Evolutionary conservation across 305 asterid species (phyloP), one percentile per base, ranked within the genome.

Genomic region (Solanum hybrid): DNA sequence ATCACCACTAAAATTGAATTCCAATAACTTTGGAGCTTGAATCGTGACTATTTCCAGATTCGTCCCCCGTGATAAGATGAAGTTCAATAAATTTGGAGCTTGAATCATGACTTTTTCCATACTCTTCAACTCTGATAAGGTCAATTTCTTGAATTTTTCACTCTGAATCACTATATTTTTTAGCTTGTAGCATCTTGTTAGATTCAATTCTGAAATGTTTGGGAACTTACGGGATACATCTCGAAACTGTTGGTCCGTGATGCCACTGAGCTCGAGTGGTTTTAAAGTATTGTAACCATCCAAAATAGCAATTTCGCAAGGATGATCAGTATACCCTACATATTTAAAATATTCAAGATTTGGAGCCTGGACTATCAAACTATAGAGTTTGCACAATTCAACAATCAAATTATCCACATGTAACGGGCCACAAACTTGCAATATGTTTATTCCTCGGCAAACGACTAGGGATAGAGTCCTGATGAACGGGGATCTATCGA

Each of bases 371-470:
- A 2, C 64, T 2, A 15, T 51, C 64, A 15, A 0, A 14, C 64
- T 51, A 15, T 2, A 0, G 8, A 45, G 0, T 45, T 5, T 42
- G 19, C 64, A 14, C 0, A 2, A 45, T 1, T 0, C 17, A 14
- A 34, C 35, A 14, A 6, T 51, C 64, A 51, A 15, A 51, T 51
- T 5, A 22, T 51, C 9, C 4, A 51, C 0, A 51, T 51, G 64
- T 51, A 14, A 3, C 0, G 0, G 3, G 64, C n/a, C 22, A 51
- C 0, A 51, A 5, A 51, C 8, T 2, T 51, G 3, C 1, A 6
- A 51, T 51, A 5, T 51, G 8, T 2, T 14, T 51, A 51, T 15
- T 2, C 9, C 1, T 2, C 0, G 9, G 4, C 4, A 51, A 51
- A 2, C 3, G 3, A 14, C 3, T 1, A 51, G 22, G 4, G 4